These are phyloP conservation scores for Carex littledalei DNA, from an alignment of 176 grass and related monocot species.

Conservation along the genomic window DNA sequence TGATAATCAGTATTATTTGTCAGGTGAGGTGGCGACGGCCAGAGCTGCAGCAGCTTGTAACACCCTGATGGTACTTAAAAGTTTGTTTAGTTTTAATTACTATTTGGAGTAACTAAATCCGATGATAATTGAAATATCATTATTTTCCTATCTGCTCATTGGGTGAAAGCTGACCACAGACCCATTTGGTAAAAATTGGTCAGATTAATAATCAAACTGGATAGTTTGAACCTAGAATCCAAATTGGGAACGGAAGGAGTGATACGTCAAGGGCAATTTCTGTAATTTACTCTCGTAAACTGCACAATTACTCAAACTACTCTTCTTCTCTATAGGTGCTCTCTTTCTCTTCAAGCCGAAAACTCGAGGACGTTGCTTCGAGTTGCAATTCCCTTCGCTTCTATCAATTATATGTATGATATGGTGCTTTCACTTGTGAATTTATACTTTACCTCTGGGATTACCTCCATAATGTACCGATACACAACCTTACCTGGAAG, in stretches of 20 bases:
- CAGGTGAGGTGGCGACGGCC: conserved; percentile 81
- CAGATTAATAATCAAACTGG: neutral
- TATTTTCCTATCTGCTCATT: conserved; percentile 52
- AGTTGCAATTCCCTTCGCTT: conserved; percentile 67
- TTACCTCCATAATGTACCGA: neutral
- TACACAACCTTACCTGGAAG: neutral
- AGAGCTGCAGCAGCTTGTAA: conserved; percentile 83
- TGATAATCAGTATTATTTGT: conserved; percentile 18
- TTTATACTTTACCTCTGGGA: neutral
- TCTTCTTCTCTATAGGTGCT: conserved; percentile 41
- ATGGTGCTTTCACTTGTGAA: neutral
- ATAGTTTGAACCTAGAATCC: neutral
- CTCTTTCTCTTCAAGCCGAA: conserved; percentile 62
- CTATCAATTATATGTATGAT: conserved; percentile 89
- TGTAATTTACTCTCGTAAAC: neutral
- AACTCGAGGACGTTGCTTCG: conserved; percentile 69
- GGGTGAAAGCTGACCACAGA: conserved; percentile 32
- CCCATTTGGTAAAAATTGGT: neutral
- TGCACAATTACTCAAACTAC: neutral
- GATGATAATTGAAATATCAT: conserved; percentile 6
- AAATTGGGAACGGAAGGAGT: neutral
- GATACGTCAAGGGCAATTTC: neutral
- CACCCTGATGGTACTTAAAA: conserved; percentile 49
- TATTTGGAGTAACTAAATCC: conserved; percentile 4
- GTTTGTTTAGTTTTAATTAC: neutral